Conservation (phyloP, 2,329 filamentous ascomycete species). For the Verticillium alfalfae region DNA sequence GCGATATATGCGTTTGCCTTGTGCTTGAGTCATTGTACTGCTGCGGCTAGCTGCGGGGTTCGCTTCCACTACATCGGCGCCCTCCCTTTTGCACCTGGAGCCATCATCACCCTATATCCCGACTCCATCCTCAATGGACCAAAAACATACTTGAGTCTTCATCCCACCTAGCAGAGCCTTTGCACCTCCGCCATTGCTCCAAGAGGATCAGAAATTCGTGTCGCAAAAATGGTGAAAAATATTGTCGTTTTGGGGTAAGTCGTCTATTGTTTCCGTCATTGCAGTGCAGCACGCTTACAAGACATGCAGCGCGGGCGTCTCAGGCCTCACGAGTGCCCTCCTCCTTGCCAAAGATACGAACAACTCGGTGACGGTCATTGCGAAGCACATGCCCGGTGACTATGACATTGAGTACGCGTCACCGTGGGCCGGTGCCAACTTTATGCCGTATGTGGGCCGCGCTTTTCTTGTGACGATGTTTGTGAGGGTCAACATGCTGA, state of each 20-base stretch:
- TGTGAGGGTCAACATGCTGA: not conserved
- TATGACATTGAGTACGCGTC: slow-evolving; percentile 80
- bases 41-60: not conserved
- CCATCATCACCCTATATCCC: not conserved
- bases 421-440: slow-evolving; percentile 76
- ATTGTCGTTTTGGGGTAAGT: slow-evolving; percentile 32
- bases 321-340: slow-evolving; percentile 45
- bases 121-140: not conserved
- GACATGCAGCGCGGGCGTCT: slow-evolving; percentile 37
- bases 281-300: not conserved
- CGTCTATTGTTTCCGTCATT: no score
- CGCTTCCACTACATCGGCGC: not conserved
- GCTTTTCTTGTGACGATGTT: not conserved
- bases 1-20: not conserved
- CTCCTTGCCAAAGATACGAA: slow-evolving; percentile 37
- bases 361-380: slow-evolving; percentile 33
- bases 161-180: no score
- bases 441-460: slow-evolving; percentile 49
- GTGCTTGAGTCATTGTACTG: not conserved
- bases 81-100: not conserved
- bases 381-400: slow-evolving; percentile 83
- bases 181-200: no score
- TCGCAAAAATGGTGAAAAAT: slow-evolving; percentile 40
- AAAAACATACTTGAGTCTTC: no score
- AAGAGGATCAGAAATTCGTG: no score